These are phyloP conservation scores for Aureoboletus auriporus DNA, from an alignment of 768 basidiomycete genomes.

Conservation along the genomic window DNA sequence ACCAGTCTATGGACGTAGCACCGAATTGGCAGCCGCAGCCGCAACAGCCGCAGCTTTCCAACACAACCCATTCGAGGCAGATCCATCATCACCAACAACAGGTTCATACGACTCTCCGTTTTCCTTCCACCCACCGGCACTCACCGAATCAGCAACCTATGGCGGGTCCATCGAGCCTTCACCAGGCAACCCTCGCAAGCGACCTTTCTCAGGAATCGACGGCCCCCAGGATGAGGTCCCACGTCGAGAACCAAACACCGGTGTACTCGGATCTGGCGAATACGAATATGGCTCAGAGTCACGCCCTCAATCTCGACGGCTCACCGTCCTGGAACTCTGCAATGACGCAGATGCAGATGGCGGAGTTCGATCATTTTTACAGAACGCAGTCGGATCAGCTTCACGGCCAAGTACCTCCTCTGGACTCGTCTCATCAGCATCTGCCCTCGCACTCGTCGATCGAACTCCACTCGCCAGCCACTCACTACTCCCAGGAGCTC, in stretches of 20 bases:
- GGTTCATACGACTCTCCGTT: constrained; percentile 61
- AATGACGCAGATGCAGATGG: constrained; percentile 58
- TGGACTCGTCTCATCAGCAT: constrained; percentile 44
- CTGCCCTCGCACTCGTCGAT: constrained; percentile 51
- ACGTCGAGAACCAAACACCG: constrained; percentile 34
- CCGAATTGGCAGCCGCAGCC: constrained; percentile 35
- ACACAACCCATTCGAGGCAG: constrained; percentile 26
- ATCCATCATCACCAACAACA: constrained; percentile 28
- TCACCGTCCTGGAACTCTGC: constrained; percentile 87
- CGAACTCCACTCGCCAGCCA: constrained; percentile 30
- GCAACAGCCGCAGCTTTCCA: constrained; percentile 29
- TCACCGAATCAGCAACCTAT: constrained; percentile 34
- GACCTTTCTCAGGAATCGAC: constrained; percentile 59
- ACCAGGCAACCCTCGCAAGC: constrained; percentile 53
- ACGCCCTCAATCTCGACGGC: constrained; percentile 72
- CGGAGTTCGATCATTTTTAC: constrained; percentile 46
- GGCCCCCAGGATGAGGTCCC: constrained; percentile 38
- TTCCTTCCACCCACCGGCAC: constrained; percentile 70
- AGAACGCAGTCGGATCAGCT: constrained; percentile 28
- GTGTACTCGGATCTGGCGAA: constrained; percentile 31
- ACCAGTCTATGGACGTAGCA: constrained; percentile 36
- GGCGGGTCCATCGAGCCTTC: constrained; percentile 31
- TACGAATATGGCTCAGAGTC: constrained; percentile 74
- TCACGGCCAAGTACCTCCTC: constrained; percentile 43
- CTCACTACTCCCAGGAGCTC: constrained; percentile 47